Evolutionary conservation across 441 rosid genomes (phyloP).

Genomic region (Metrosideros polymorpha): DNA sequence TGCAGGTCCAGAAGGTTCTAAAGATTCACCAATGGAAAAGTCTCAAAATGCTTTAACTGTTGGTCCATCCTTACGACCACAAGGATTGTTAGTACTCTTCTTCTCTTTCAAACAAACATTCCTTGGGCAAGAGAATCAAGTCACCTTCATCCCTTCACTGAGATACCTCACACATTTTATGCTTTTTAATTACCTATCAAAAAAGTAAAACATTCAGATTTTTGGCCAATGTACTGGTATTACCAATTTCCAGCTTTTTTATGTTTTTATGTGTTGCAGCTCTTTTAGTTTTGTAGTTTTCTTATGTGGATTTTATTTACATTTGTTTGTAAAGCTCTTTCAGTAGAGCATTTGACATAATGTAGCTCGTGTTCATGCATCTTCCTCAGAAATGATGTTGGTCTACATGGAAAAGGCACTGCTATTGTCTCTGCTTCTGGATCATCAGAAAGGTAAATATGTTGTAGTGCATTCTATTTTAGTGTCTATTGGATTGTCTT

Average conservation of each 20-base stretch:
- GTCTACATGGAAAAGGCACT: conserved; percentile 52
- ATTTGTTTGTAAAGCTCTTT: not conserved
- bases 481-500: not conserved
- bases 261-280: not conserved
- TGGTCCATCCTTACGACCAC: conserved; percentile 77
- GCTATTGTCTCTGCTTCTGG: conserved; percentile 48
- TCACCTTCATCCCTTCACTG: not conserved
- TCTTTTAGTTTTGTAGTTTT: not conserved
- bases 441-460: conserved; percentile 65
- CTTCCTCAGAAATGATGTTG: conserved; percentile 40
- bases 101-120: not conserved
- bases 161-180: not conserved
- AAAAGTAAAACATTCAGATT: not conserved
- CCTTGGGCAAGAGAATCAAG: not conserved
- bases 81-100: conserved; percentile 29
- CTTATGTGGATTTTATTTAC: not conserved
- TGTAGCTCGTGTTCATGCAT: not conserved
- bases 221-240: not conserved
- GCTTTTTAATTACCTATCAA: not conserved
- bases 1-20: conserved; percentile 63
- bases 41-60: conserved; percentile 58
- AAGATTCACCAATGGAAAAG: conserved; percentile 32
- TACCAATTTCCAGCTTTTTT: not conserved
- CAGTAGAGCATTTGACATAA: not conserved
- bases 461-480: not conserved